These are phyloP conservation scores for Cyclotella kingstonii DNA, from an alignment of 108 stramenopile genomes.

Conservation along the genomic window DNA sequence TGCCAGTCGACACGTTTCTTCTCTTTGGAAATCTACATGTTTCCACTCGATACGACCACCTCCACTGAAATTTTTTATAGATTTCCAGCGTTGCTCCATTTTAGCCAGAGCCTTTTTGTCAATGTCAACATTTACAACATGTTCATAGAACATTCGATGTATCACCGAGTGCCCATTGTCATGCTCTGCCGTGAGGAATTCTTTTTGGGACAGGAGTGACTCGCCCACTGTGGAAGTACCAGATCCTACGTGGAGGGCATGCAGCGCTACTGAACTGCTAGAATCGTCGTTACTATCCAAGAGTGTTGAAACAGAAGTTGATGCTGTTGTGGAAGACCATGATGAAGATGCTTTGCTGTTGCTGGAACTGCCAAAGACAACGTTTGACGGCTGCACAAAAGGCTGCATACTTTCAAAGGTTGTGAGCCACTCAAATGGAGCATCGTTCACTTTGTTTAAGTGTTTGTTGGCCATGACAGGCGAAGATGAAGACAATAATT, in stretches of 20 bases:
- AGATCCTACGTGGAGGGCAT: conserved; percentile 74
- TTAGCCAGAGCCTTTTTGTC: conserved; percentile 51
- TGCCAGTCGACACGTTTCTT: conserved; percentile 20
- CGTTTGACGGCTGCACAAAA: conserved; percentile 26
- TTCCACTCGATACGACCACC: conserved; percentile 42
- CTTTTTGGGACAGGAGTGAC: conserved; percentile 41
- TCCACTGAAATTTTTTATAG: not conserved
- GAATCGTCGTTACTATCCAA: not conserved
- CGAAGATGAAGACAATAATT: not conserved
- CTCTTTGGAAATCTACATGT: conserved; percentile 19
- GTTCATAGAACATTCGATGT: too few relatives aligned
- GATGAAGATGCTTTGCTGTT: not conserved
- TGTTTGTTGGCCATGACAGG: not conserved
- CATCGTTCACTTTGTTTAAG: not conserved
- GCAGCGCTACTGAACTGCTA: conserved; percentile 6
- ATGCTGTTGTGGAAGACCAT: not conserved
- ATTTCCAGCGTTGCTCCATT: conserved; percentile 68
- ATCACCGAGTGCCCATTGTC: too few relatives aligned
- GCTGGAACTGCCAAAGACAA: conserved; percentile 5
- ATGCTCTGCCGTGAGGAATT: conserved; percentile 1
- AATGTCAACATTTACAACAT: conserved; percentile 70
- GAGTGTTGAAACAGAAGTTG: not conserved
- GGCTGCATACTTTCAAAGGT: conserved; percentile 36
- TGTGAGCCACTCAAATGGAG: conserved; percentile 49
- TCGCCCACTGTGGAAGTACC: conserved; percentile 78